phyloP scores from a whole-genome alignment of 2,329 filamentous ascomycete species.

The Oidium heveae region DNA sequence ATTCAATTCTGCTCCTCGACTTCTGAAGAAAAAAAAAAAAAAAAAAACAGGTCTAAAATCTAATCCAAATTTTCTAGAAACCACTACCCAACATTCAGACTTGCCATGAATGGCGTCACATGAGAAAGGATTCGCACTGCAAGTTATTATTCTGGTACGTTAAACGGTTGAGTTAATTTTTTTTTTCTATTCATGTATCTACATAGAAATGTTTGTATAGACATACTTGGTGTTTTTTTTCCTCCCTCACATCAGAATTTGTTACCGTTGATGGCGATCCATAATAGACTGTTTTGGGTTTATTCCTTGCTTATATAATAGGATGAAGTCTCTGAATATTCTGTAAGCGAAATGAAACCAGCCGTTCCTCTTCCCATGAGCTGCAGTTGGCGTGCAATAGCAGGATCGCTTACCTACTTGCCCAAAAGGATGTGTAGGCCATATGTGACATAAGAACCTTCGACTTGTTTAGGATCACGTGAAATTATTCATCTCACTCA shows the following conservation, averaged over 20 bases:
- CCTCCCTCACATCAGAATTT: background rate
- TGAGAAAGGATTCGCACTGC: slow-evolving; percentile 22
- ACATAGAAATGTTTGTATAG: background rate
- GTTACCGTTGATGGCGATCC: background rate
- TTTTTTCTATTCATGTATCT: background rate
- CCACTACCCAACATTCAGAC: too few relatives aligned
- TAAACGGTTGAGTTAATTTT: background rate
- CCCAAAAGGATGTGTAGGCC: background rate
- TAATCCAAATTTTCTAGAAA: too few relatives aligned
- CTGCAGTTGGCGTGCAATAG: too few relatives aligned
- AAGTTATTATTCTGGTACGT: slow-evolving; percentile 51
- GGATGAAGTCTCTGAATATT: too few relatives aligned
- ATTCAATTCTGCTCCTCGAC: too few relatives aligned
- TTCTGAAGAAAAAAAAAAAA: too few relatives aligned
- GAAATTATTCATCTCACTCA: background rate
- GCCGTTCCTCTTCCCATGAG: too few relatives aligned
- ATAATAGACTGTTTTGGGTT: background rate
- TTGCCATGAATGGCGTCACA: slow-evolving; percentile 2
- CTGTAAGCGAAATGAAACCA: too few relatives aligned
- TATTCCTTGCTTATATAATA: background rate
- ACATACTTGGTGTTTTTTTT: too few relatives aligned
- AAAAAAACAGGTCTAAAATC: too few relatives aligned
- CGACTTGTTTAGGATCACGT: background rate
- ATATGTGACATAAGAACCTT: background rate
- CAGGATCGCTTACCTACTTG: too few relatives aligned